Conservation (phyloP, 2,329 filamentous ascomycete species). For the Cordyceps cicadae region DNA sequence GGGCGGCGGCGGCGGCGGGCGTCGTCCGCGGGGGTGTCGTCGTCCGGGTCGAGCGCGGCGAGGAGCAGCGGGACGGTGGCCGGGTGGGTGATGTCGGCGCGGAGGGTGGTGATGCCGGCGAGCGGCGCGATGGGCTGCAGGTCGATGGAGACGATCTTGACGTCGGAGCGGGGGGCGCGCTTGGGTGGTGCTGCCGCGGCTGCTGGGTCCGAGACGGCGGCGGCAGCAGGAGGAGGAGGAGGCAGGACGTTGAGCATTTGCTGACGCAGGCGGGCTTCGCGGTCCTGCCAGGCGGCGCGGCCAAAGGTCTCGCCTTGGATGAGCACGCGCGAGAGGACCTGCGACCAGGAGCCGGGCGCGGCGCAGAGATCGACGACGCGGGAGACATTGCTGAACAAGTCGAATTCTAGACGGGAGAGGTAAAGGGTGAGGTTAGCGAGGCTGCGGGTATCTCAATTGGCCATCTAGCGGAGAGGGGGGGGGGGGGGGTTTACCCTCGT, state of each 20-base stretch:
- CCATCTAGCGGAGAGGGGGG: no score
- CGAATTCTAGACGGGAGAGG: conserved; percentile 60
- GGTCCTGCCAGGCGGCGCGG: conserved; percentile 76
- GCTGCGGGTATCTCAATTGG: not conserved
- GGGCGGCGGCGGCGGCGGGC: conserved; percentile 51
- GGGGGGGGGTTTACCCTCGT: conserved; percentile 49
- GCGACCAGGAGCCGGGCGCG: conserved; percentile 93
- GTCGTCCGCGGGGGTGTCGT: no score
- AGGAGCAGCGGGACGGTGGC: conserved; percentile 87
- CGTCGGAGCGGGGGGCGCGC: conserved; percentile 51
- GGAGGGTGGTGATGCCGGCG: conserved; percentile 82
- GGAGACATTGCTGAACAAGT: conserved; percentile 82
- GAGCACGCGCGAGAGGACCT: conserved; percentile 85
- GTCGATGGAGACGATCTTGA: conserved; percentile 94
- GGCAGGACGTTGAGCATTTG: conserved; percentile 49
- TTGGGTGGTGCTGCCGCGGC: no score
- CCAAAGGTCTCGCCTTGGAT: conserved; percentile 93
- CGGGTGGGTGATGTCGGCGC: conserved; percentile 95
- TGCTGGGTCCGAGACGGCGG: conserved; percentile 1
- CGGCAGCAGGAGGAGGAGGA: conserved; percentile 21
- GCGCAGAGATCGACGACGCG: conserved; percentile 94
- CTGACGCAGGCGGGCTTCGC: conserved; percentile 58
- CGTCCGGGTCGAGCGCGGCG: conserved; percentile 67
- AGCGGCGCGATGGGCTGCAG: conserved; percentile 92
- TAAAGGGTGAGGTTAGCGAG: not conserved